These are phyloP conservation scores for Dioscorea dumetorum DNA, from an alignment of 106 monocot species.

Conservation along the genomic window DNA sequence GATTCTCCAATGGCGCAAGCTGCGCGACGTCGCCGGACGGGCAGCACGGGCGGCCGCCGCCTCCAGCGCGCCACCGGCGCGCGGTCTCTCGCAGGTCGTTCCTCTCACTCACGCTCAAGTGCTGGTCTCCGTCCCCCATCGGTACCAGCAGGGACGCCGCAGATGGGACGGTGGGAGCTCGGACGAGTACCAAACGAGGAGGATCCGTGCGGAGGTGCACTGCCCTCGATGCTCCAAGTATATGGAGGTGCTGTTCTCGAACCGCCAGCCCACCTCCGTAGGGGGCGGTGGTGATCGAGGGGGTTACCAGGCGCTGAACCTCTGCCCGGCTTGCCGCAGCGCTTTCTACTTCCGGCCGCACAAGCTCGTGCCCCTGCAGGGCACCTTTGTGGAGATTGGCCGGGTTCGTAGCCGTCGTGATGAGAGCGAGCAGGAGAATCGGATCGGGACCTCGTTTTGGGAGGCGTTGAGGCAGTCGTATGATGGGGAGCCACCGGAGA, in stretches of 20 bases:
- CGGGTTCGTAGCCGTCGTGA: constrained; percentile 25
- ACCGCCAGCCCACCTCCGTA: constrained; percentile 28
- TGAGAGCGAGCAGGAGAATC: not conserved
- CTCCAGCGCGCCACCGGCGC: not conserved
- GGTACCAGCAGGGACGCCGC: constrained; percentile 40
- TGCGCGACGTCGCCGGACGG: constrained; percentile 13
- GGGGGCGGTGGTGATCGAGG: constrained; percentile 31
- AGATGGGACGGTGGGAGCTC: constrained; percentile 40
- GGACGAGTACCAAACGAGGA: constrained; percentile 53
- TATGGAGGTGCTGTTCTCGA: constrained; percentile 77
- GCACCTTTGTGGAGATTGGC: constrained; percentile 94
- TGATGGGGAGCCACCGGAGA: constrained; percentile 59
- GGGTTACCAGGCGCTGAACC: constrained; percentile 77
- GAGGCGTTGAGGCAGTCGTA: constrained; percentile 38
- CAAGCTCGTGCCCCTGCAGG: constrained; percentile 79
- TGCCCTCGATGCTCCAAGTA: constrained; percentile 82
- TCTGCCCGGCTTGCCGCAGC: constrained; percentile 78
- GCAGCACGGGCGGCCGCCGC: not conserved
- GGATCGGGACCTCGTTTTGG: constrained; percentile 40
- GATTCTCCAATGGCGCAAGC: constrained; percentile 34
- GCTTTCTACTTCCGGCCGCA: constrained; percentile 86
- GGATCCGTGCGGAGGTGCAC: constrained; percentile 77
- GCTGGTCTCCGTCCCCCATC: constrained; percentile 9
- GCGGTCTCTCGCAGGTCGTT: not conserved
- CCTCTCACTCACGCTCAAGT: no score